Evolutionary conservation across 352 stramenopile species (phyloP), one percentile per base, ranked within the genome.

Genomic region (Pythium myriotylum): DNA sequence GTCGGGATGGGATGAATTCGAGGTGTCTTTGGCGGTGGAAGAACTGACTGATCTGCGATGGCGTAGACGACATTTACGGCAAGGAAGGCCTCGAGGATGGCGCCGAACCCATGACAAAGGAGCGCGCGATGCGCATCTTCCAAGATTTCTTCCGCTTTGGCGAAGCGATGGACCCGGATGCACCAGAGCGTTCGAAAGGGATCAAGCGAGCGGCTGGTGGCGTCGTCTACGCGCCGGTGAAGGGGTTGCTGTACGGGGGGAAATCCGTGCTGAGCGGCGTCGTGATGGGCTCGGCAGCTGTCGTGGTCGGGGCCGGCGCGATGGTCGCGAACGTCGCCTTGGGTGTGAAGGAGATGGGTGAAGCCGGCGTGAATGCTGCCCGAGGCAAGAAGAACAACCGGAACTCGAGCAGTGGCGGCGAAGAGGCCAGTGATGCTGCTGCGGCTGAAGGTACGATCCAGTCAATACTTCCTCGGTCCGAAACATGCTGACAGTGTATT

Each of bases 61-160:
- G n/a, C 56, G 27, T 65, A 95, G 86, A 98, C 64, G 92, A 98
- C 52, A 79, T 96, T 48, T 97, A 96, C 72, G 93, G 93, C 61
- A 96, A 98, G 76, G 88, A 92, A 68, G 92, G 91, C 39, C 73
- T 98, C 26, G 81, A 96, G 56, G 84, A 92, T 57, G 82, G 84
- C 33, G 79, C 84, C 16, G 74, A 90, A 69, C 82, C 86, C 47
- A 95, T 94, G 81, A 95, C 85, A 9, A 87, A 74, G 56, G 85
- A 94, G 66, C 82, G 84, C 19, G 86, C 82, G 13, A 83, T 94
- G 74, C 74, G 82, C 24, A 93, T 95, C 53, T 96, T 94, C 67
- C 76, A 92, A 54, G 80, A 94, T 13, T 94, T 94, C 51, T 93
- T 92, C 70, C 85, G 86, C 42, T 94, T 85, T 57, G 86, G 87